phyloP scores from a whole-genome alignment of 2,329 filamentous ascomycete species.

The Trichoderma gracile region DNA sequence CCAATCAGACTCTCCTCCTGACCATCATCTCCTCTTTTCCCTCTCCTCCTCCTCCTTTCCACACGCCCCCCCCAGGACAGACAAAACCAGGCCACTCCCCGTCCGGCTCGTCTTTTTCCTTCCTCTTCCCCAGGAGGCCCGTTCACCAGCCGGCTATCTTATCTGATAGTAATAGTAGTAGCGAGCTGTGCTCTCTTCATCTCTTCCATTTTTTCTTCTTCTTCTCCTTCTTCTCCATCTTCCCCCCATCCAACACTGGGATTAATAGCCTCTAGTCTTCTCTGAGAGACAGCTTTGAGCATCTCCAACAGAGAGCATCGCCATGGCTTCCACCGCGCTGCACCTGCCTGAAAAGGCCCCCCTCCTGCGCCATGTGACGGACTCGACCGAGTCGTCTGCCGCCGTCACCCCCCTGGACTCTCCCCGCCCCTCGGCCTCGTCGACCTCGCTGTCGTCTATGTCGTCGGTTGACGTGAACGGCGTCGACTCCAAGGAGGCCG shows the following conservation, averaged over 20 bases:
- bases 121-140: constrained; percentile 3
- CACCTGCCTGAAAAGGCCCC: constrained; percentile 44
- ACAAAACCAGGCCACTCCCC: constrained; percentile 7
- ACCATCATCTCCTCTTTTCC: constrained; percentile 4
- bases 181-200: constrained; percentile 15
- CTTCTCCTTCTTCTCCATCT: background rate
- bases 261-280: background rate
- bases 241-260: background rate
- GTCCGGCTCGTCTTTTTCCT: background rate
- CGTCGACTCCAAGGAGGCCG: constrained; percentile 36
- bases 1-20: background rate
- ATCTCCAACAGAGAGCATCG: constrained; percentile 19
- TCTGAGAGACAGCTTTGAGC: constrained; percentile 7
- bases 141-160: constrained; percentile 14
- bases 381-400: constrained; percentile 57
- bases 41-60: no score
- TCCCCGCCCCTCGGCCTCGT: constrained; percentile 68
- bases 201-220: background rate
- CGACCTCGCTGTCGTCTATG: constrained; percentile 89
- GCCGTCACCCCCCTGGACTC: constrained; percentile 61
- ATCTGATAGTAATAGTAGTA: constrained; percentile 7
- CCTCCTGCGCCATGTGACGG: constrained; percentile 51
- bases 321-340: constrained; percentile 52
- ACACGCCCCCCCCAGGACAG: background rate
- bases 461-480: constrained; percentile 59